Evolutionary conservation across 768 basidiomycete genomes (phyloP).

Genomic region (Asterophora lycoperdoides): DNA sequence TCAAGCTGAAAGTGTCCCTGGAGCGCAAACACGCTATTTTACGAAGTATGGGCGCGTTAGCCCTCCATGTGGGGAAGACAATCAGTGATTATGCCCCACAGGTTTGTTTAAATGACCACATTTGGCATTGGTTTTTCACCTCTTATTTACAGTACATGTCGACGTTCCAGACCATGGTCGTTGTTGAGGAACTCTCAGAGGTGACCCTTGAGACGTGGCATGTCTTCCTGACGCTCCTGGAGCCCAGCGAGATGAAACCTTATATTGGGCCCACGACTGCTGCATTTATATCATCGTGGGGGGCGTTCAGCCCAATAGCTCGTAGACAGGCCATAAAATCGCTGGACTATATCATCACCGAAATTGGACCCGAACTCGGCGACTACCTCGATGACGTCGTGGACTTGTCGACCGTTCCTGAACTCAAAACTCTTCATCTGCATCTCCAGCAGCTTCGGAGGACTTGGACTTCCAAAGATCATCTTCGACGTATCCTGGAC

Average conservation of each 20-base stretch:
- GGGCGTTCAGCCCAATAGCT: conserved; percentile 48
- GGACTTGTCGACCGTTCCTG: conserved; percentile 68
- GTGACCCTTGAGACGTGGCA: conserved; percentile 80
- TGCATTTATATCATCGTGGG: conserved; percentile 77
- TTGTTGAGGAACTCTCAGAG: conserved; percentile 67
- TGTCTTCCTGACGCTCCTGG: conserved; percentile 66
- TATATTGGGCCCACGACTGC: conserved; percentile 87
- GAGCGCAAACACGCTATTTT: conserved; percentile 72
- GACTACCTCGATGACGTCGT: conserved; percentile 72
- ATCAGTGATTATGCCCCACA: conserved; percentile 83
- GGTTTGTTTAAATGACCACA: conserved; percentile 39
- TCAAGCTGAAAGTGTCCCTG: conserved; percentile 69
- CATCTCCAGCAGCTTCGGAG: conserved; percentile 44
- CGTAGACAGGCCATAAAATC: conserved; percentile 52
- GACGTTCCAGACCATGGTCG: conserved; percentile 86
- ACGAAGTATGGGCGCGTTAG: conserved; percentile 70
- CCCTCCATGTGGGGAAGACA: conserved; percentile 62
- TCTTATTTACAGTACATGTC: conserved; percentile 76
- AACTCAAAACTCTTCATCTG: conserved; percentile 43
- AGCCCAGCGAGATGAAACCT: conserved; percentile 68
- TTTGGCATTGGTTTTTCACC: conserved; percentile 1
- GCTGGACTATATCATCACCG: conserved; percentile 66
- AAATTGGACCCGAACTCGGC: conserved; percentile 51
- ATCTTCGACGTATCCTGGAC: conserved; percentile 64
- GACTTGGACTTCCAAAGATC: conserved; percentile 47